Evolutionary conservation across 192 early-diverging fungal species (phyloP).

Genomic region (Coemansia furcata): DNA sequence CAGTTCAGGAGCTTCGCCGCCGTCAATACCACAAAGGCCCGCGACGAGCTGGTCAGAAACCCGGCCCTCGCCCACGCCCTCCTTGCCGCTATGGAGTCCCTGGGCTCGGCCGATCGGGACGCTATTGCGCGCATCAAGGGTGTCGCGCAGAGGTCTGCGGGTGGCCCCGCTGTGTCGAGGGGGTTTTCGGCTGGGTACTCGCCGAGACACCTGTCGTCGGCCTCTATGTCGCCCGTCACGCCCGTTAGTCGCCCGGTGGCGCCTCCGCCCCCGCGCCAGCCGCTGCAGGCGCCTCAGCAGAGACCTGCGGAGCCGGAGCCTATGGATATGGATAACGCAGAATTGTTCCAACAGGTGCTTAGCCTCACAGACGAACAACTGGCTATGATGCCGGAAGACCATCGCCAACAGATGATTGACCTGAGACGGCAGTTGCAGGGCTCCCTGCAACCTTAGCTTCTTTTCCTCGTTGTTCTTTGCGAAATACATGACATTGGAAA

Average conservation of each 20-base stretch:
- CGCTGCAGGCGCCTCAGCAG: not conserved
- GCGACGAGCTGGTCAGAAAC: conserved; percentile 32
- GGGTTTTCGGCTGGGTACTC: not conserved
- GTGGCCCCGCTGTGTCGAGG: not conserved
- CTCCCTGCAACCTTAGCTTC: not conserved
- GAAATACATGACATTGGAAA: not conserved
- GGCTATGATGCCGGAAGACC: conserved; percentile 71
- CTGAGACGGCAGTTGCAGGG: conserved; percentile 38
- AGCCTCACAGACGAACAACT: conserved; percentile 82
- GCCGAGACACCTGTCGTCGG: not conserved
- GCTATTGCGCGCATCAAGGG: conserved; percentile 10
- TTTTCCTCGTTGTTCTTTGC: not conserved
- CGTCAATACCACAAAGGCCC: conserved; percentile 22
- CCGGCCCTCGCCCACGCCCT: conserved; percentile 34
- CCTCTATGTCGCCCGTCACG: not conserved
- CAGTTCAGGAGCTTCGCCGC: conserved; percentile 37
- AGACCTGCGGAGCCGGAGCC: not conserved
- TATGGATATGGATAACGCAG: conserved; percentile 63
- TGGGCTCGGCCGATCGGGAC: conserved; percentile 9
- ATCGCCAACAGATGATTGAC: conserved; percentile 70
- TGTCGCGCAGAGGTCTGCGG: not conserved
- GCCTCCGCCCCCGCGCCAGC: conserved; percentile 2
- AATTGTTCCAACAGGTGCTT: conserved; percentile 76
- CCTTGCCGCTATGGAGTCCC: conserved; percentile 14
- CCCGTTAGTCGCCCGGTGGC: not conserved